phyloP scores from a whole-genome alignment of 1,284 basidiomycete species.

The Termitomyces sp. region DNA sequence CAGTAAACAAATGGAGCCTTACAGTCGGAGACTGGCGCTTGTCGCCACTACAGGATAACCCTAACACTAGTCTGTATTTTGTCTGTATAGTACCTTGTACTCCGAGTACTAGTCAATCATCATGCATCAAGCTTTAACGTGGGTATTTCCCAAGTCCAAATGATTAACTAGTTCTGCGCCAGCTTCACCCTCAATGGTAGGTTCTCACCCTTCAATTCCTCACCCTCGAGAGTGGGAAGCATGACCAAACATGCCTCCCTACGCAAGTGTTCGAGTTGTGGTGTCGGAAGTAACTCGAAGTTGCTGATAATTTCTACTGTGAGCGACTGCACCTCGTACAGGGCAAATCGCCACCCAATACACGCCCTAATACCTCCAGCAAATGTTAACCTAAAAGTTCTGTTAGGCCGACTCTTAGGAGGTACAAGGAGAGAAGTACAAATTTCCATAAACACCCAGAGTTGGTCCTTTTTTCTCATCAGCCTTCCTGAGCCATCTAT shows the following conservation, averaged over 20 bases:
- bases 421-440: conserved; percentile 27
- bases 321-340: conserved; percentile 42
- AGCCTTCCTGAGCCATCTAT: conserved; percentile 42
- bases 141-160: neutral
- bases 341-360: conserved; percentile 46
- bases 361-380: conserved; percentile 46
- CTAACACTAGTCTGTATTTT: too few relatives aligned
- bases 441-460: conserved; percentile 47
- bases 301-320: conserved; percentile 47
- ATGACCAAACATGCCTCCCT: conserved; percentile 48
- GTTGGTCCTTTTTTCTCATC: conserved; percentile 37
- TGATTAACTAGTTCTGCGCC: conserved; percentile 25
- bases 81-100: too few relatives aligned
- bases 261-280: conserved; percentile 37
- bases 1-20: too few relatives aligned
- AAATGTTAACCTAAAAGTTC: conserved; percentile 36
- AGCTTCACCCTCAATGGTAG: conserved; percentile 33
- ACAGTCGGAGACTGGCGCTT: too few relatives aligned
- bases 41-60: too few relatives aligned
- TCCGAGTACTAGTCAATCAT: too few relatives aligned
- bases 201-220: conserved; percentile 42
- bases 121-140: too few relatives aligned
- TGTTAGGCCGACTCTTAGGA: neutral
- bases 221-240: conserved; percentile 50
- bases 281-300: conserved; percentile 41